A percentile compares a stretch with the other conserved stretches of the same genome.
phyloP scores from a whole-genome alignment of 2,329 filamentous ascomycete genomes.

The Calonectria pseudoreteaudii region DNA sequence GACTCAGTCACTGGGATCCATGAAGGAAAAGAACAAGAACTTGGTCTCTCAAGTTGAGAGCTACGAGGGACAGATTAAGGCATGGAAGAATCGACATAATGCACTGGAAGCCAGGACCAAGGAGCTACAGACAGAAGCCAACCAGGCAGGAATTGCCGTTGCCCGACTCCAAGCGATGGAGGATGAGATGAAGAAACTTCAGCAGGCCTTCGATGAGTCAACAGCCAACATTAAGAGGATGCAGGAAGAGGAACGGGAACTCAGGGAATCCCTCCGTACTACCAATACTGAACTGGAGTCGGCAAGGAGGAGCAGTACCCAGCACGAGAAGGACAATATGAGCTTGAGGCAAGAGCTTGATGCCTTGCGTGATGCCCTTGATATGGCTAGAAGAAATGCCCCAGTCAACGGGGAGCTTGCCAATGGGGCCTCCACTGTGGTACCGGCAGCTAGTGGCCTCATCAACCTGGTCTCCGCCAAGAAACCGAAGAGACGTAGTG shows the following conservation, averaged over 20 bases:
- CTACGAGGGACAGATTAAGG: constrained; percentile 95
- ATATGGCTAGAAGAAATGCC: constrained; percentile 82
- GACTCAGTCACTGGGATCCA: constrained; percentile 90
- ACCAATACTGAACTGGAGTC: constrained; percentile 86
- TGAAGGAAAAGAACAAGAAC: constrained; percentile 95
- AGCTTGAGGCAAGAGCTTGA: constrained; percentile 88
- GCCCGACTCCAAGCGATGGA: constrained; percentile 93
- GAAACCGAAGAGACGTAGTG: constrained; percentile 95
- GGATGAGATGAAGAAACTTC: constrained; percentile 93
- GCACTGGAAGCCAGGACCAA: constrained; percentile 89
- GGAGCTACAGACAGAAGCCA: constrained; percentile 95
- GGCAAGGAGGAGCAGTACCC: constrained; percentile 78
- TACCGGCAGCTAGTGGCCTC: constrained; percentile 76
- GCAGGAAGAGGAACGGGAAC: constrained; percentile 90
- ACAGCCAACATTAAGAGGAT: constrained; percentile 90
- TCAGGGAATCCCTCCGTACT: constrained; percentile 83
- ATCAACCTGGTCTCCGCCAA: constrained; percentile 98
- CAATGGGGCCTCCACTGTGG: constrained; percentile 54
- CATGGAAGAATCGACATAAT: constrained; percentile 93
- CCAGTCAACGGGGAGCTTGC: constrained; percentile 75
- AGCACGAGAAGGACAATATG: constrained; percentile 86
- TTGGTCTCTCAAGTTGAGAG: constrained; percentile 90
- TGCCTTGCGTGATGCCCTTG: constrained; percentile 92
- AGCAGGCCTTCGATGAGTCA: constrained; percentile 90
- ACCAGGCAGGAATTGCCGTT: constrained; percentile 95